Evolutionary conservation across 2,329 filamentous ascomycete genomes (phyloP).

Genomic region (Neofusicoccum ribis): DNA sequence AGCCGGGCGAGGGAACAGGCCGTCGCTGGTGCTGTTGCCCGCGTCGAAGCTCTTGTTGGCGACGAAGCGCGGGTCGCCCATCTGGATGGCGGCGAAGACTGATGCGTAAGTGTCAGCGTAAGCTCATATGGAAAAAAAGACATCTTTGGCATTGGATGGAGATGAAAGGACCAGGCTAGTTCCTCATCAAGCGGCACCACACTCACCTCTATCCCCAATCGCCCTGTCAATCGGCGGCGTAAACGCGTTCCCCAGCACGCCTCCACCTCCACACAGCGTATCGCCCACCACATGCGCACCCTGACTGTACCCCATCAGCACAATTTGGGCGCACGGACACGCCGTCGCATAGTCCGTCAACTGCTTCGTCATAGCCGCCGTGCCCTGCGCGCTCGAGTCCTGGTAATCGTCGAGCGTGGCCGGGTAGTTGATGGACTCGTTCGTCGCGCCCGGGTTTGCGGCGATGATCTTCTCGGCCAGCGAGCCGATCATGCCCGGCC

Average conservation of each 20-base stretch:
- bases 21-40: not conserved
- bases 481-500: not conserved
- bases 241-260: not conserved
- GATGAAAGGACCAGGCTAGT: no score
- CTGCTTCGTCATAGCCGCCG: not conserved
- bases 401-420: conserved; percentile 6
- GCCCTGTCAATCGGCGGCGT: not conserved
- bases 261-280: conserved; percentile 24
- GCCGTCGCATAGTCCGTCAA: conserved; percentile 10
- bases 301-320: conserved; percentile 35
- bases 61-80: conserved; percentile 12
- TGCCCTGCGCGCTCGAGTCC: not conserved
- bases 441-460: conserved; percentile 4
- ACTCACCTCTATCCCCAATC: conserved; percentile 3
- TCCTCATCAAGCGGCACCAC: no score
- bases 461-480: not conserved
- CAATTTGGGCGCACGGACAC: conserved; percentile 31
- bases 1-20: not conserved
- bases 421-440: conserved; percentile 8
- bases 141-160: no score
- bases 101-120: not conserved
- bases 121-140: no score
- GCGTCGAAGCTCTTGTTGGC: not conserved
- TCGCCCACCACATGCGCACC: conserved; percentile 34
- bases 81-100: conserved; percentile 1